These are phyloP conservation scores for Beauveria medogensis DNA, from an alignment of 2,329 filamentous ascomycete species.

Conservation along the genomic window DNA sequence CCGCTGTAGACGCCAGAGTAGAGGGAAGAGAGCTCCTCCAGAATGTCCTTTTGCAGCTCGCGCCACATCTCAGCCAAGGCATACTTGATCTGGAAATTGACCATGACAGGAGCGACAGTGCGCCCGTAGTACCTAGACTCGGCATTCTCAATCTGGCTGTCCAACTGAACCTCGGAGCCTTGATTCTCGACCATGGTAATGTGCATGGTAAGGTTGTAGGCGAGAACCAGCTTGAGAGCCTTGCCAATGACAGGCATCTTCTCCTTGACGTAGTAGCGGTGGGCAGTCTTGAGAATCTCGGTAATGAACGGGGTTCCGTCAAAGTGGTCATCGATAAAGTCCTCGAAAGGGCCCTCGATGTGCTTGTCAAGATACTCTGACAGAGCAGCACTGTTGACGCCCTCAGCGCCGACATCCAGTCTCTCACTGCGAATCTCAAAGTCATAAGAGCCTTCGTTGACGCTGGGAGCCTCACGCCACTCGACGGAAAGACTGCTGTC, in stretches of 20 bases:
- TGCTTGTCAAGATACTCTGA: constrained; percentile 93
- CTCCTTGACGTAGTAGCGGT: constrained; percentile 86
- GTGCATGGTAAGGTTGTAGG: constrained; percentile 91
- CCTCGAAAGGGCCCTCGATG: constrained; percentile 84
- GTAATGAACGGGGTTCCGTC: constrained; percentile 92
- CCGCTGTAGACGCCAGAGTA: constrained; percentile 98
- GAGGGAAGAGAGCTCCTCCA: constrained; percentile 83
- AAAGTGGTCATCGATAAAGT: constrained; percentile 92
- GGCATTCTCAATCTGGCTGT: constrained; percentile 79
- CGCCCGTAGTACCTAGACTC: constrained; percentile 83
- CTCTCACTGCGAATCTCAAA: constrained; percentile 84
- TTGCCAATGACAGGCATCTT: constrained; percentile 87
- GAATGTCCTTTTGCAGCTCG: constrained; percentile 88
- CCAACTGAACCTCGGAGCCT: constrained; percentile 66
- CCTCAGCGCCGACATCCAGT: constrained; percentile 81
- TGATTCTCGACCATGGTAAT: constrained; percentile 91
- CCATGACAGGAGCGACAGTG: constrained; percentile 92
- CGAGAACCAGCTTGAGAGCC: constrained; percentile 86
- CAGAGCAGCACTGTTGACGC: constrained; percentile 70
- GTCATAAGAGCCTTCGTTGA: constrained; percentile 61
- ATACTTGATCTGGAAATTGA: constrained; percentile 99
- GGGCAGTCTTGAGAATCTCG: constrained; percentile 91
- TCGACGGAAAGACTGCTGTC: constrained; percentile 89
- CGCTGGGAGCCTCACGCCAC: constrained; percentile 76
- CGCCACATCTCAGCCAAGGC: constrained; percentile 98